These are phyloP conservation scores for Xylaria sp. DNA, from an alignment of 2,329 filamentous ascomycete species.

Conservation along the genomic window DNA sequence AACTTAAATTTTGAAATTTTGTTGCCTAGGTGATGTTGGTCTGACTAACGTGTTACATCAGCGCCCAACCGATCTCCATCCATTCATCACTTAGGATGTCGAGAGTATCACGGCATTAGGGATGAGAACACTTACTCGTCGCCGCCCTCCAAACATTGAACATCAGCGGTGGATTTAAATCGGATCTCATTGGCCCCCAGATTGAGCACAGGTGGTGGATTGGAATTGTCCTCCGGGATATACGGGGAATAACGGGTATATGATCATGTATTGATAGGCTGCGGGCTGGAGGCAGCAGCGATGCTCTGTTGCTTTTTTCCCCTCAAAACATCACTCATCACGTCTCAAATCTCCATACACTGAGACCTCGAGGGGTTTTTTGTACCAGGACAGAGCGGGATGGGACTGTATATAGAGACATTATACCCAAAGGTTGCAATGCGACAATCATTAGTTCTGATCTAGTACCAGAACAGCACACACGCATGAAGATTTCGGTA, in stretches of 20 bases:
- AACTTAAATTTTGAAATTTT: no score
- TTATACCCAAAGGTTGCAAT: not conserved
- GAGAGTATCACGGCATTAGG: not conserved
- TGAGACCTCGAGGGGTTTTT: constrained; percentile 11
- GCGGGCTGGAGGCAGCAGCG: constrained; percentile 3
- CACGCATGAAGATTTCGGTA: not conserved
- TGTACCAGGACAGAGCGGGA: constrained; percentile 14
- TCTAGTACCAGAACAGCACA: not conserved
- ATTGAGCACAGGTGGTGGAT: not conserved
- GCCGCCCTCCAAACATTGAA: not conserved
- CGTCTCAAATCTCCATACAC: not conserved
- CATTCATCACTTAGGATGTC: no score
- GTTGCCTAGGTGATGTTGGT: no score
- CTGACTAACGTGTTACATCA: no score
- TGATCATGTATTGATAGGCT: not conserved
- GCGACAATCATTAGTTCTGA: not conserved
- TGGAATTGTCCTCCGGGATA: not conserved
- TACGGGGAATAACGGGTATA: not conserved
- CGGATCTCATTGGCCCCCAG: constrained; percentile 3
- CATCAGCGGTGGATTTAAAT: not conserved
- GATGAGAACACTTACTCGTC: not conserved
- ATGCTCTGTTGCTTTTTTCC: constrained; percentile 13
- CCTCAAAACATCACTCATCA: not conserved
- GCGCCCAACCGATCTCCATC: no score
- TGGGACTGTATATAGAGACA: not conserved